Evolutionary conservation across 192 early-diverging fungal genomes (phyloP).

Genomic region (Backusella liffmaniae): DNA sequence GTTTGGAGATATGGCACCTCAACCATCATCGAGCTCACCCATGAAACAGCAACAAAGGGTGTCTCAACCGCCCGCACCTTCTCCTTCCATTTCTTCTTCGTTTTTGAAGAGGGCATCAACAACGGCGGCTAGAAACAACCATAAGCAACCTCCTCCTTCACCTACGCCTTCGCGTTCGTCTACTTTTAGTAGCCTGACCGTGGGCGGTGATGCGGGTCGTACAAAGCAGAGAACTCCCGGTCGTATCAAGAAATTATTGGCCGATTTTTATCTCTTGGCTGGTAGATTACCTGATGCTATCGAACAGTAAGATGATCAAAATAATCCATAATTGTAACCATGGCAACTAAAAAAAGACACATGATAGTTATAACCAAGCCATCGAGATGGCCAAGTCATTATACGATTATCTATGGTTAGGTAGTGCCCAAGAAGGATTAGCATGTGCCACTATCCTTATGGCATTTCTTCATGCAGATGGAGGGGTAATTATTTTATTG

Average conservation of each 20-base stretch:
- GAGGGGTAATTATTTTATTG: not conserved
- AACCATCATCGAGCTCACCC: constrained; percentile 9
- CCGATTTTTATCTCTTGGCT: constrained; percentile 75
- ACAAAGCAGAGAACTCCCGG: constrained; percentile 65
- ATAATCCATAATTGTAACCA: not conserved
- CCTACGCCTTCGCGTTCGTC: constrained; percentile 46
- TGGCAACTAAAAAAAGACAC: no score
- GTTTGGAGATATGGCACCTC: not conserved
- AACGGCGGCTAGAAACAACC: not conserved
- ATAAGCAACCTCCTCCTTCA: constrained; percentile 35
- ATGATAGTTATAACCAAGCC: constrained; percentile 57
- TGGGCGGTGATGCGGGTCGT: constrained; percentile 30
- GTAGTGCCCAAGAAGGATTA: constrained; percentile 68
- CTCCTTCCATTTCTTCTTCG: constrained; percentile 15
- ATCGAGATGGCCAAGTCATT: constrained; percentile 67
- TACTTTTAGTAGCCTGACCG: constrained; percentile 13
- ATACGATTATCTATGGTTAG: constrained; percentile 75
- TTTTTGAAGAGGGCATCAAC: constrained; percentile 25
- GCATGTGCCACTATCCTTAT: constrained; percentile 60
- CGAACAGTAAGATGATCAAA: constrained; percentile 39
- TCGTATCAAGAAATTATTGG: constrained; percentile 70
- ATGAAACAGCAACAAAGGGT: not conserved
- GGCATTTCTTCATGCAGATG: constrained; percentile 46
- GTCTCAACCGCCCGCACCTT: constrained; percentile 5
- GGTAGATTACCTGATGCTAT: constrained; percentile 76